Percentiles rank a stretch among this genome's conserved stretches.
Evolutionary conservation across 1,139 yeast species (phyloP).

Genomic region (Yamadazyma kanchanaburiensis): DNA sequence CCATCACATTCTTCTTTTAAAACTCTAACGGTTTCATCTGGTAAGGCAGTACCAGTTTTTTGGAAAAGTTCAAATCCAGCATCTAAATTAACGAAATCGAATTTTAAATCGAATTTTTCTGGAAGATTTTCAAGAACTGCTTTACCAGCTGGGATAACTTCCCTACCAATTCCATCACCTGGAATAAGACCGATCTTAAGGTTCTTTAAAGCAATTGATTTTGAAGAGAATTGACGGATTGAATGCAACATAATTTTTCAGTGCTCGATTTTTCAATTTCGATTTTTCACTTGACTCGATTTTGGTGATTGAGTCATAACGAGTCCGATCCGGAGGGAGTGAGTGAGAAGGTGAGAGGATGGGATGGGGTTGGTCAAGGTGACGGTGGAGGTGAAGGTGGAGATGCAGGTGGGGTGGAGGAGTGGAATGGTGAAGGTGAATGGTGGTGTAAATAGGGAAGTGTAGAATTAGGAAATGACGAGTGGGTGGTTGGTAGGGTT

Average conservation of each 20-base stretch:
- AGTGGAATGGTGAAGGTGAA: too few species aligned
- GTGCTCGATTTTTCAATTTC: conserved; percentile 1
- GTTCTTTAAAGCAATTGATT: conserved; percentile 28
- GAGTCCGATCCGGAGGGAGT: too few species aligned
- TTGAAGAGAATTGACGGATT: conserved; percentile 35
- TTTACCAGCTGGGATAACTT: conserved; percentile 93
- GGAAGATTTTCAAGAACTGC: conserved; percentile 83
- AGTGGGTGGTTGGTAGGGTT: too few species aligned
- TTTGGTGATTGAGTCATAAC: conserved; percentile 7
- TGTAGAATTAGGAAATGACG: too few species aligned
- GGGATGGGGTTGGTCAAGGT: too few species aligned
- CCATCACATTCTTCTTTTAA: conserved; percentile 87
- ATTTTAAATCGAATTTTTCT: conserved; percentile 66
- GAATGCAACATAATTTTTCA: conserved; percentile 8
- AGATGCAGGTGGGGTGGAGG: too few species aligned
- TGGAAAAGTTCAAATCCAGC: conserved; percentile 96
- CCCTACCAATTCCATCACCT: conserved; percentile 98
- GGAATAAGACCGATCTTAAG: conserved; percentile 70
- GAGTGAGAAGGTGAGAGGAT: too few species aligned
- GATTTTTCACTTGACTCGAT: conserved; percentile 3
- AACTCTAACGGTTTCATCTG: conserved; percentile 84
- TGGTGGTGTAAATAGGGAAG: too few species aligned
- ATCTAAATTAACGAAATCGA: conserved; percentile 80
- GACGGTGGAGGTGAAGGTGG: too few species aligned
- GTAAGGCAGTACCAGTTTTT: conserved; percentile 90